These are phyloP conservation scores for Globisporangium recalcitrans DNA, from an alignment of 352 stramenopile genomes.

Conservation along the genomic window DNA sequence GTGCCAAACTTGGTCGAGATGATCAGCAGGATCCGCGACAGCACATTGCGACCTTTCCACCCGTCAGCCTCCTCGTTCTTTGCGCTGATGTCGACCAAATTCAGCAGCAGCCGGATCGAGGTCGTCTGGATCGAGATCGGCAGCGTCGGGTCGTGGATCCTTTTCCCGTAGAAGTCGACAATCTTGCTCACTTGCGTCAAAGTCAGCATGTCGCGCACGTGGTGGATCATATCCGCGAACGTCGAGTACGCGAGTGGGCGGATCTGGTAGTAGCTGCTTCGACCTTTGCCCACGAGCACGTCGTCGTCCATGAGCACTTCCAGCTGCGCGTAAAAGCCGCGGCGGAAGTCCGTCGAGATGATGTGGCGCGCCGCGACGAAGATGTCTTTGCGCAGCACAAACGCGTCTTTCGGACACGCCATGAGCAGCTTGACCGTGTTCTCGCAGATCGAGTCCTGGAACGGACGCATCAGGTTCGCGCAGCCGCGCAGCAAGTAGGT, in stretches of 20 bases:
- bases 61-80: conserved; percentile 91
- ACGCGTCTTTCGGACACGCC: conserved; percentile 92
- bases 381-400: conserved; percentile 94
- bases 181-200: conserved; percentile 94
- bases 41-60: conserved; percentile 86
- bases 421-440: conserved; percentile 94
- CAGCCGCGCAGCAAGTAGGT: conserved; percentile 95
- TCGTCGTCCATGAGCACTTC: conserved; percentile 95
- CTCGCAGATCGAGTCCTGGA: conserved; percentile 92
- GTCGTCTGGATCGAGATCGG: conserved; percentile 96
- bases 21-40: conserved; percentile 89
- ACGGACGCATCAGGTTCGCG: conserved; percentile 90
- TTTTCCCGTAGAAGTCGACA: conserved; percentile 91
- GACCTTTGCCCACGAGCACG: conserved; percentile 88
- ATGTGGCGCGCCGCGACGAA: conserved; percentile 95
- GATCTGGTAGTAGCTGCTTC: conserved; percentile 86
- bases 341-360: conserved; percentile 96
- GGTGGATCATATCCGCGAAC: conserved; percentile 97
- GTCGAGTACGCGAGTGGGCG: conserved; percentile 95
- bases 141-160: conserved; percentile 91
- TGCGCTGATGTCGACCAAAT: conserved; percentile 96
- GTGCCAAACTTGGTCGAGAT: conserved; percentile 94
- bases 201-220: conserved; percentile 93
- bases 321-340: conserved; percentile 93
- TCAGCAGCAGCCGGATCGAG: conserved; percentile 93